phyloP scores from a whole-genome alignment of 495 filamentous ascomycete genomes.

The Annulohypoxylon maeteangense region DNA sequence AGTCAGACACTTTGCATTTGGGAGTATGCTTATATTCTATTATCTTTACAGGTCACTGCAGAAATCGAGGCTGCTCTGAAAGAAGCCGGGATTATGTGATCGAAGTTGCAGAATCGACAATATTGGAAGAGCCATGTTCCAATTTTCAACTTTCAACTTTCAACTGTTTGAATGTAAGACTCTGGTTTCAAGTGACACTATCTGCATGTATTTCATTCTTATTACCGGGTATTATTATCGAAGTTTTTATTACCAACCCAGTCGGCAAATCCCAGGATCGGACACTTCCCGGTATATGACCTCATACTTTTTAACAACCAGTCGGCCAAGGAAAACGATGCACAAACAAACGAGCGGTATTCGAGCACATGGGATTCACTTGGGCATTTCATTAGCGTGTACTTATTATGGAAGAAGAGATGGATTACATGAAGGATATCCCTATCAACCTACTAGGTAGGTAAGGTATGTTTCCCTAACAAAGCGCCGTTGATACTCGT shows the following conservation, averaged over 20 bases:
- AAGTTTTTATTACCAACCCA: background rate
- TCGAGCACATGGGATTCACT: constrained; percentile 15
- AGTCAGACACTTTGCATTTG: constrained; percentile 35
- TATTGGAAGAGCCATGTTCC: constrained; percentile 14
- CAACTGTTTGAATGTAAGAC: constrained; percentile 28
- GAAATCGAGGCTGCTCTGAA: constrained; percentile 51
- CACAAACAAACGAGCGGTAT: constrained; percentile 12
- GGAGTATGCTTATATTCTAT: constrained; percentile 48
- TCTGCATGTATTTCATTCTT: constrained; percentile 3
- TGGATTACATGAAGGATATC: constrained; percentile 14
- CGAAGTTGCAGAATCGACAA: constrained; percentile 10
- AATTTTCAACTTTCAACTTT: constrained; percentile 10
- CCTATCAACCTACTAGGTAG: background rate
- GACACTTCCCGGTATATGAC: constrained; percentile 14
- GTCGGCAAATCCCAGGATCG: constrained; percentile 7
- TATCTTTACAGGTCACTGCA: constrained; percentile 50
- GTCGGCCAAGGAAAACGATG: constrained; percentile 8
- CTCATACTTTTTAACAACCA: background rate
- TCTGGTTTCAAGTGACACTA: constrained; percentile 30
- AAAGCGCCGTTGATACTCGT: constrained; percentile 49
- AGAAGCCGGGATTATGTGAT: constrained; percentile 54
- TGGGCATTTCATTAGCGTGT: constrained; percentile 13
- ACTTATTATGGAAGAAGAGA: constrained; percentile 10
- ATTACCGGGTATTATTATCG: constrained; percentile 1
- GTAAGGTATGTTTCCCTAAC: constrained; percentile 32